Evolutionary conservation across 2,329 filamentous ascomycete genomes (phyloP).

Genomic region (Thielaviopsis musarum): DNA sequence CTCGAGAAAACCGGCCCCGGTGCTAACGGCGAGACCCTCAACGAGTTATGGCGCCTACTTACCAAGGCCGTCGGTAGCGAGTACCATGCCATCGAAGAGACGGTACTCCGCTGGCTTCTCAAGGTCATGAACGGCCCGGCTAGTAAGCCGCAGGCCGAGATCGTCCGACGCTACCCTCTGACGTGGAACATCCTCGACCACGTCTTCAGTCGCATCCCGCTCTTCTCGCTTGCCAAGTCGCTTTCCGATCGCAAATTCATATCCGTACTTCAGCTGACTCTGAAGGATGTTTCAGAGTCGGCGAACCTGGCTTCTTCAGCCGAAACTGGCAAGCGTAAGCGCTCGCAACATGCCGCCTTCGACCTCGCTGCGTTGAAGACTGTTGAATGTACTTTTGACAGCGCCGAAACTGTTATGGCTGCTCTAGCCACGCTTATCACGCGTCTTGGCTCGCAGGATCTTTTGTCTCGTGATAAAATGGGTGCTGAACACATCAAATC

Average conservation of each 20-base stretch:
- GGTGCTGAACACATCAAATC: slow-evolving; percentile 42
- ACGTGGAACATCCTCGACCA: slow-evolving; percentile 46
- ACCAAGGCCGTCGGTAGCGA: slow-evolving; percentile 23
- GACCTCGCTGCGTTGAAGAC: slow-evolving; percentile 20
- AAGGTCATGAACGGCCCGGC: slow-evolving; percentile 37
- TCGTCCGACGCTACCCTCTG: slow-evolving; percentile 35
- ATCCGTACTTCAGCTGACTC: slow-evolving; percentile 44
- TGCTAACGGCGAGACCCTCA: slow-evolving; percentile 29
- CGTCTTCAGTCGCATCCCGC: slow-evolving; percentile 47
- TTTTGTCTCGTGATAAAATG: slow-evolving; percentile 28
- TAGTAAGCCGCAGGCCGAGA: slow-evolving; percentile 27
- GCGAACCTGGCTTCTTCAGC: slow-evolving; percentile 11
- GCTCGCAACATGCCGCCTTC: slow-evolving; percentile 16
- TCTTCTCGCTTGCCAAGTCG: slow-evolving; percentile 52
- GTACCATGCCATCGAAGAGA: slow-evolving; percentile 39
- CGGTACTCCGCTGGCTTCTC: slow-evolving; percentile 44
- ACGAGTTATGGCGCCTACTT: slow-evolving; percentile 32
- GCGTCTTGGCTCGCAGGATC: slow-evolving; percentile 23
- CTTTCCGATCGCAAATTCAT: slow-evolving; percentile 55
- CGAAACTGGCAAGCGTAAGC: slow-evolving; percentile 29
- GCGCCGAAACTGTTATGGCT: slow-evolving; percentile 31
- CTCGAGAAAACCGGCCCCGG: slow-evolving; percentile 35
- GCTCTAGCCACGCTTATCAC: slow-evolving; percentile 30
- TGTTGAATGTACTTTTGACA: slow-evolving; percentile 25
- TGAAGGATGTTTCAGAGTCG: slow-evolving; percentile 37